Base-by-base conservation (phyloP, 129 eudicot genomes). In the Flaveria brownii region DNA sequence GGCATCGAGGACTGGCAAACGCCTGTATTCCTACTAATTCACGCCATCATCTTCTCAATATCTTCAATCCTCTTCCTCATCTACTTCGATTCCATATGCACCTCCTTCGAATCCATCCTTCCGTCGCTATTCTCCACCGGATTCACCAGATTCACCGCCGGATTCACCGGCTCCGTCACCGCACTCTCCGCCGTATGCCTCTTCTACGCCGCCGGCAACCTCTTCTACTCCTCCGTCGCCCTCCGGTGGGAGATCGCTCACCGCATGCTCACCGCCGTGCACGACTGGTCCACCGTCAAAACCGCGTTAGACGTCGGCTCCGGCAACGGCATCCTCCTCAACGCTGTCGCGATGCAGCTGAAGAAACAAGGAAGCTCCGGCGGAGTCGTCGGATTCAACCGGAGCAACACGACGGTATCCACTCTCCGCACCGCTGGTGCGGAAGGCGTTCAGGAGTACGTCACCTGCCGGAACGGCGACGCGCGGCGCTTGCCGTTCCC, bases 391-490 rank as follows among this genome's bases (percentile, higher is more conserved):
- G 97, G 97, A 13, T 68, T 90, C 0, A 85, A 78, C 46, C 77
- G 84, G 45, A 74, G 61, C 16, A 78, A 86, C 75, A 81, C 85
- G 3, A 83, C 83, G 30, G 62, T 87, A 2, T 83, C 96, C 49
- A 89, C 91, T 0, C 85, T 91, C 20, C 72, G 88, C 1, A 89
- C 96, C 0, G 97, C 97, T 0, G 78, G 85, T 2, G 57, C 79
- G 17, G 97, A 91, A 75, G 97, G 97, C 11, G 97, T 91, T 3
- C 96, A 91, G 70, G 92, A 91, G 60, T 91, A 91, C 77, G 97
- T 91, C 66, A 91, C 97, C 49, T 91, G 92, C 78, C 80, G 96
- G 42, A 84, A 89, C 4, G 97, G 97, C 0, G 97, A 91, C 79
- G 91, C 88, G 0, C 75, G 98, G 30, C 78, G 86, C 70, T 82